Evolutionary conservation across 768 basidiomycete species (phyloP), one percentile per base, ranked within the genome.

Genomic region (Mycena pura): DNA sequence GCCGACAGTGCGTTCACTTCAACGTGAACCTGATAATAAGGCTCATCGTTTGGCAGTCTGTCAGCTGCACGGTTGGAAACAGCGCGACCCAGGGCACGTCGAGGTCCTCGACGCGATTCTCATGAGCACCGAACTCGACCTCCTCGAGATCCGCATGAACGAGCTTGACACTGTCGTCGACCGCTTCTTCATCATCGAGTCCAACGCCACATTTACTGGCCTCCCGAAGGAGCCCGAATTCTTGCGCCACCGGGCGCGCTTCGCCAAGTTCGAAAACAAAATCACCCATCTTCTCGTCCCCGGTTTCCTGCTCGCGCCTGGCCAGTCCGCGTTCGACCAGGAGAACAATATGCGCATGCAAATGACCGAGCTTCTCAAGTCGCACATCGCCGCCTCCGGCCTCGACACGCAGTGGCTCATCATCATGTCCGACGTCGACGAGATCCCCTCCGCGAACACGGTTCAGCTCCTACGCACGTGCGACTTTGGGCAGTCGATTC

Each of bases 341-440:
- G 86, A 88, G 68, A 75, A 74, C 14, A 68, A 76, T 31, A 80
- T 83, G 38, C 77, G 86, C n/a, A 65, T 71, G 22, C 74, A 78
- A 14, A 85, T 87, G 84, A 81, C 84, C 22, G 58, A 60, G 11
- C 71, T 86, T 44, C 75, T 87, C 7, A 74, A 72, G 22, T 57
- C 64, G 14, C 74, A 82, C 41, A 74, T 82, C n/a, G 53, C 63
- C 45, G 63, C 64, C 21, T 73, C 76, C 25, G 60, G 76, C 31
- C 46, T 70, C 6, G 50, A 70, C 14, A 75, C 75, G 21, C 66
- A 76, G 40, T 70, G 75, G n/a, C 74, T 87, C 38, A 82, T 87
- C 36, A 70, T 88, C 54, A 86, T 88, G 81, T 82, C 84, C 8
- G 86, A 88, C 68, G 71, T 87, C 13, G 87, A 88, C 67, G 88